Percentiles rank a stretch among this genome's conserved stretches.
Conservation (phyloP, 148 eudicot genomes). For the Rhododendron griersonianum region DNA sequence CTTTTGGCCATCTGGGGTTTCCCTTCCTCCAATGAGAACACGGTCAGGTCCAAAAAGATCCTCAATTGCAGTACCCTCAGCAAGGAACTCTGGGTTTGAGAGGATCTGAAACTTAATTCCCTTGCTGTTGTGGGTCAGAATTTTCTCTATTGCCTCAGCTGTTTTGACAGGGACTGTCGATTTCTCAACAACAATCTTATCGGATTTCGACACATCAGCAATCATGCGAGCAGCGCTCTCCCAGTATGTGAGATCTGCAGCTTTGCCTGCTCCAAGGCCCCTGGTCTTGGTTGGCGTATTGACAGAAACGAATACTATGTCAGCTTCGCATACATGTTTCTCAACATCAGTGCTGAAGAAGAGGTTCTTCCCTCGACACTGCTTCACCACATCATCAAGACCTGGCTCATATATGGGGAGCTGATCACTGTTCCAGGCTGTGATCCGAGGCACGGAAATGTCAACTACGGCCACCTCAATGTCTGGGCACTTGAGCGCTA, state of each 20-base stretch:
- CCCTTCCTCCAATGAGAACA: constrained; percentile 82
- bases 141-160: constrained; percentile 80
- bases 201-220: constrained; percentile 76
- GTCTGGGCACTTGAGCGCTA: constrained; percentile 66
- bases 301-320: constrained; percentile 62
- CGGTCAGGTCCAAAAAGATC: constrained; percentile 74
- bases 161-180: constrained; percentile 83
- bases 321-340: constrained; percentile 74
- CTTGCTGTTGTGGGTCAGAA: constrained; percentile 64
- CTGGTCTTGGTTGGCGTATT: constrained; percentile 59
- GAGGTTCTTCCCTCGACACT: constrained; percentile 70
- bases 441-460: constrained; percentile 62
- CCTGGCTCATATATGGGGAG: constrained; percentile 65
- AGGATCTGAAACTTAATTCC: constrained; percentile 56
- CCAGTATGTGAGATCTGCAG: constrained; percentile 66
- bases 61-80: constrained; percentile 77
- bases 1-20: constrained; percentile 64
- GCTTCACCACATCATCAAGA: constrained; percentile 63
- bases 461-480: constrained; percentile 71
- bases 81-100: constrained; percentile 83
- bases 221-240: constrained; percentile 86
- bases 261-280: constrained; percentile 63
- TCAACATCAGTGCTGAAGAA: constrained; percentile 81
- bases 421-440: constrained; percentile 60
- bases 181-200: constrained; percentile 75